Percentiles rank a stretch among this genome's conserved stretches.
Evolutionary conservation across 768 basidiomycete species (phyloP).

Genomic region (Collybia sordida): DNA sequence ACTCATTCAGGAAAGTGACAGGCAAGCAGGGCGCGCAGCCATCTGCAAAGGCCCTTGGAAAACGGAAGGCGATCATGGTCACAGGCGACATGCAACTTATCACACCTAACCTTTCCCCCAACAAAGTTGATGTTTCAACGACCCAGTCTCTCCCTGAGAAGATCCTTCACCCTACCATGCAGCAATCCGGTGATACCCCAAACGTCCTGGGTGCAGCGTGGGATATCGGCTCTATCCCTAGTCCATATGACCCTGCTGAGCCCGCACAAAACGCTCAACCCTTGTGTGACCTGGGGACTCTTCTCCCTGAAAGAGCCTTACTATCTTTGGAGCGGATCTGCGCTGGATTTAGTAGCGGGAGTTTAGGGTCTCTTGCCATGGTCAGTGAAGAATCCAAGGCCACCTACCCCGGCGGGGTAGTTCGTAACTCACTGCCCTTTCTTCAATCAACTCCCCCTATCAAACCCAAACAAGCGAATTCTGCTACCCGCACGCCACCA

Average conservation of each 20-base stretch:
- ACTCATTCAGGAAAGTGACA: background rate
- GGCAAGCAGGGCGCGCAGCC: conserved; percentile 3
- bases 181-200: no score
- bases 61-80: conserved; percentile 21
- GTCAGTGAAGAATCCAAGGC: conserved; percentile 14
- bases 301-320: conserved; percentile 15
- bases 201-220: background rate
- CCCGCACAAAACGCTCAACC: background rate
- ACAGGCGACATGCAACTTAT: background rate
- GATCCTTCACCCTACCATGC: no score
- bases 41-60: conserved; percentile 18
- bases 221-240: background rate
- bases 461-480: background rate
- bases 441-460: background rate
- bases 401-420: background rate
- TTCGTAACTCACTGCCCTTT: background rate
- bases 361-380: conserved; percentile 31
- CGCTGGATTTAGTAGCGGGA: conserved; percentile 30
- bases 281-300: conserved; percentile 1
- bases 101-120: background rate
- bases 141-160: no score
- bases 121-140: no score
- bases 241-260: background rate
- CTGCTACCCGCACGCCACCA: background rate
- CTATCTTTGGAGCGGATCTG: conserved; percentile 23